phyloP scores from a whole-genome alignment of 192 early-diverging fungal species.

The Podila minutissima region DNA sequence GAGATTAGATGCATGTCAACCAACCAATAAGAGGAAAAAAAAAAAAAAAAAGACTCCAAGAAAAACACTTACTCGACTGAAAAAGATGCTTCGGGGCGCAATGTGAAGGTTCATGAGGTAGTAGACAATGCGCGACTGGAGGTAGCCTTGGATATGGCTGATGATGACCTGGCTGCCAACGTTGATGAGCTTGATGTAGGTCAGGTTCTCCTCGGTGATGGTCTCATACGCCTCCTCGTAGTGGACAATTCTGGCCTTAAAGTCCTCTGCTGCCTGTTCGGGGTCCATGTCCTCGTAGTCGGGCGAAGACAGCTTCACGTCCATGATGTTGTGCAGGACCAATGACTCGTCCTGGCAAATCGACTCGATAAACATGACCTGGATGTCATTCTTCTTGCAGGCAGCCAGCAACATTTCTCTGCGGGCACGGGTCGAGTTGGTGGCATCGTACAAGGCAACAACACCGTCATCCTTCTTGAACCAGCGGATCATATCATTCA shows the following conservation, averaged over 20 bases:
- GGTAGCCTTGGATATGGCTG: constrained; percentile 94
- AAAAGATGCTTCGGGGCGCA: constrained; percentile 92
- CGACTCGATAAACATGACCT: constrained; percentile 97
- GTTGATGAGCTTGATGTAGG: constrained; percentile 96
- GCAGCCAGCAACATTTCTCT: constrained; percentile 77
- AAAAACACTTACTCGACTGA: constrained; percentile 70
- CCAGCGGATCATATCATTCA: constrained; percentile 95
- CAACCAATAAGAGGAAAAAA: neutral
- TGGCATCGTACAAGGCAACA: constrained; percentile 98
- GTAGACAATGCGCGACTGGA: constrained; percentile 97
- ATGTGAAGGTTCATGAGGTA: constrained; percentile 99
- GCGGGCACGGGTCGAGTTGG: constrained; percentile 91
- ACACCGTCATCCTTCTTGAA: constrained; percentile 83
- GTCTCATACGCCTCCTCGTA: constrained; percentile 94
- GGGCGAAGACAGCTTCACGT: constrained; percentile 95
- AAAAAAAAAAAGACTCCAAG: constrained; percentile 2
- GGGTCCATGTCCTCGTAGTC: constrained; percentile 94
- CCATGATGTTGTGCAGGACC: constrained; percentile 91
- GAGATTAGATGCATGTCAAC: constrained; percentile 1
- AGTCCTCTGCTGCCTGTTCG: constrained; percentile 90
- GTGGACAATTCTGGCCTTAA: constrained; percentile 90
- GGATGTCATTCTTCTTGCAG: constrained; percentile 77
- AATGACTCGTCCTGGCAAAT: constrained; percentile 92
- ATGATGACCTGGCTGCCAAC: constrained; percentile 92
- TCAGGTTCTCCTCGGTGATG: constrained; percentile 73